Conservation (phyloP, 2,329 filamentous ascomycete species). For the Beauveria medogensis region DNA sequence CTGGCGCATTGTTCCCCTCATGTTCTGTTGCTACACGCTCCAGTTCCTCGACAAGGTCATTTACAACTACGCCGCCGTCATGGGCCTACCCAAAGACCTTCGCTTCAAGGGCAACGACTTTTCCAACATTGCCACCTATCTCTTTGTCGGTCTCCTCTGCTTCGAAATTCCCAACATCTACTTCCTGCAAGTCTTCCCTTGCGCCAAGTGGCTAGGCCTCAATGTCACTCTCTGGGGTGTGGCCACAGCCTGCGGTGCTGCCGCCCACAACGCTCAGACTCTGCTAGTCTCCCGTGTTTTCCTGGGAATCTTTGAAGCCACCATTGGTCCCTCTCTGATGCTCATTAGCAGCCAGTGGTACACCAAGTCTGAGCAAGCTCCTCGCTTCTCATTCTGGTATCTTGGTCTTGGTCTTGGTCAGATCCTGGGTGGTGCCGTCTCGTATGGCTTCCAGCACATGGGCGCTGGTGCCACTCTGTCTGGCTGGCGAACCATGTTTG, state of each 20-base stretch:
- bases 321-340: slow-evolving; percentile 51
- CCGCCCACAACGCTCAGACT: slow-evolving; percentile 42
- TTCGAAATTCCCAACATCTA: slow-evolving; percentile 53
- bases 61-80: slow-evolving; percentile 58
- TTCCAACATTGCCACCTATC: slow-evolving; percentile 51
- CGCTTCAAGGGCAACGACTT: slow-evolving; percentile 47
- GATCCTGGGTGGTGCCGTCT: slow-evolving; percentile 57
- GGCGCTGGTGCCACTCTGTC: slow-evolving; percentile 42
- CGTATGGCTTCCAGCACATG: slow-evolving; percentile 49
- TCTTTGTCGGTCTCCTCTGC: slow-evolving; percentile 53
- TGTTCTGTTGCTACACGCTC: slow-evolving; percentile 55
- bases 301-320: slow-evolving; percentile 53
- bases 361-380: slow-evolving; percentile 52
- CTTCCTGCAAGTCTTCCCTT: slow-evolving; percentile 52
- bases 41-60: slow-evolving; percentile 58
- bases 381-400: slow-evolving; percentile 55
- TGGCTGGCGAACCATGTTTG: slow-evolving; percentile 66
- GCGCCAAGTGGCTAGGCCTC: slow-evolving; percentile 51
- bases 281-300: slow-evolving; percentile 49
- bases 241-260: slow-evolving; percentile 45
- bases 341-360: slow-evolving; percentile 55
- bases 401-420: slow-evolving; percentile 51
- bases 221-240: slow-evolving; percentile 54
- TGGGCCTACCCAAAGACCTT: slow-evolving; percentile 51
- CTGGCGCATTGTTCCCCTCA: slow-evolving; percentile 50